Percentiles rank a stretch among this genome's conserved stretches.
Conservation (phyloP, 1,139 yeast species). For the Diutina neorugosa region DNA sequence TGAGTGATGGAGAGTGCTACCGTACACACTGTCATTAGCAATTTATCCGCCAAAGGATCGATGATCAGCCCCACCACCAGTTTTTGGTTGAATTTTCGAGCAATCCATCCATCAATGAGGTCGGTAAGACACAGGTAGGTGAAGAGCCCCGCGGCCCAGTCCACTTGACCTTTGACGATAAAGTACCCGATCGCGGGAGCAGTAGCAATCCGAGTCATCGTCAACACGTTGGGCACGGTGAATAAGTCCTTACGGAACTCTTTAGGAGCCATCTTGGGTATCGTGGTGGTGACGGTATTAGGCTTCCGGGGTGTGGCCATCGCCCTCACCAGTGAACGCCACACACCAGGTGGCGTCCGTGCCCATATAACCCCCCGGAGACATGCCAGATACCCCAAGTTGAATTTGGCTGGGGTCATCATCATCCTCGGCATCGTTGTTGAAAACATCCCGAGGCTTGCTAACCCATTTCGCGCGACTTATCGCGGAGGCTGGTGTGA, state of each 20-base stretch:
- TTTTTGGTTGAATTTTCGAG: slow-evolving; percentile 64
- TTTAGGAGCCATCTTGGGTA: not conserved
- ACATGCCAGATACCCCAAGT: not conserved
- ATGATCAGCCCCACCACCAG: slow-evolving; percentile 82
- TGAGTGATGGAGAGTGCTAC: slow-evolving; percentile 60
- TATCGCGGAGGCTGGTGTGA: not conserved
- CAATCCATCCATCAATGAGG: slow-evolving; percentile 82
- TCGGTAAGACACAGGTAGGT: slow-evolving; percentile 84
- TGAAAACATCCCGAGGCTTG: not conserved
- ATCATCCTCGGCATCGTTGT: not conserved
- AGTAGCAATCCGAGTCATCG: slow-evolving; percentile 62
- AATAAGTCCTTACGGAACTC: not conserved
- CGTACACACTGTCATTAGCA: slow-evolving; percentile 79
- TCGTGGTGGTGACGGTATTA: not conserved
- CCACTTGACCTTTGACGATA: slow-evolving; percentile 48
- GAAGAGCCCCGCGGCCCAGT: slow-evolving; percentile 60
- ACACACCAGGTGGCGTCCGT: not conserved
- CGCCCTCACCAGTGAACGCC: not conserved
- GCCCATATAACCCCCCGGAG: not conserved
- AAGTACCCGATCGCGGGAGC: slow-evolving; percentile 81
- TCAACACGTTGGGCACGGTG: slow-evolving; percentile 76
- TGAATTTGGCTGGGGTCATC: not conserved
- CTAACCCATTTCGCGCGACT: not conserved
- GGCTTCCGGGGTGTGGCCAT: not conserved
- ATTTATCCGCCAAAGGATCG: slow-evolving; percentile 93